Percentiles rank a stretch among this genome's conserved stretches.
Conservation (phyloP, 2,329 filamentous ascomycete genomes). For the Colletotrichum spaethianum region DNA sequence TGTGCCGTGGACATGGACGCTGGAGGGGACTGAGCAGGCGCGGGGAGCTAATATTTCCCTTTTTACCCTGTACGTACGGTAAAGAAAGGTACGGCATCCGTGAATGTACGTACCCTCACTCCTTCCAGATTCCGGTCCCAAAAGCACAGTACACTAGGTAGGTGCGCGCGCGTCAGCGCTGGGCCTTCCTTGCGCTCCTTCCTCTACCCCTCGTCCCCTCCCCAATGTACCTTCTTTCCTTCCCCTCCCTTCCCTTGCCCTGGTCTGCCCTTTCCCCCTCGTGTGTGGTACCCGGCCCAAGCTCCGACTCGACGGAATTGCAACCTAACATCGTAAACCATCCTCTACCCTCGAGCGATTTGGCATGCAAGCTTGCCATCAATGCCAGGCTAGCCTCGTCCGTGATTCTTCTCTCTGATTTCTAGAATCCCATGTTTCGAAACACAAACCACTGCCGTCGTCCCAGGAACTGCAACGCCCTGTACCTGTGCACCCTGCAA, state of each 20-base stretch:
- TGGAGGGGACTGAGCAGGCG: neutral
- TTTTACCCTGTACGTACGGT: neutral
- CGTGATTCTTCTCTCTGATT: constrained; percentile 27
- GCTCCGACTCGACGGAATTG: constrained; percentile 25
- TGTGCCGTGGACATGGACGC: neutral
- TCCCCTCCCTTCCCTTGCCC: neutral
- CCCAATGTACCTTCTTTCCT: neutral
- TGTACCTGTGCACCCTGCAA: constrained; percentile 33
- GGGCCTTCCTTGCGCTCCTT: constrained; percentile 9
- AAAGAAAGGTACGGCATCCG: neutral
- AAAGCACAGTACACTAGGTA: neutral
- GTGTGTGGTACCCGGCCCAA: constrained; percentile 13
- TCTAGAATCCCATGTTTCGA: constrained; percentile 40
- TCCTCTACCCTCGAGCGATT: neutral
- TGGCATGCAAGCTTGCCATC: neutral
- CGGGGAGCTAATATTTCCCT: neutral
- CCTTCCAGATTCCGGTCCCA: neutral
- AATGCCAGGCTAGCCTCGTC: constrained; percentile 4
- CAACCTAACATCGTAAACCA: constrained; percentile 22
- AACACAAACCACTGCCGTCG: constrained; percentile 34
- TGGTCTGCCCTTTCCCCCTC: neutral
- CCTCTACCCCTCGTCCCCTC: neutral
- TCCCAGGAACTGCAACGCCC: constrained; percentile 37
- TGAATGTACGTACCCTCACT: neutral
- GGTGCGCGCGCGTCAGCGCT: neutral